phyloP scores from a whole-genome alignment of 1,284 basidiomycete genomes.

The Agroathelia rolfsii region DNA sequence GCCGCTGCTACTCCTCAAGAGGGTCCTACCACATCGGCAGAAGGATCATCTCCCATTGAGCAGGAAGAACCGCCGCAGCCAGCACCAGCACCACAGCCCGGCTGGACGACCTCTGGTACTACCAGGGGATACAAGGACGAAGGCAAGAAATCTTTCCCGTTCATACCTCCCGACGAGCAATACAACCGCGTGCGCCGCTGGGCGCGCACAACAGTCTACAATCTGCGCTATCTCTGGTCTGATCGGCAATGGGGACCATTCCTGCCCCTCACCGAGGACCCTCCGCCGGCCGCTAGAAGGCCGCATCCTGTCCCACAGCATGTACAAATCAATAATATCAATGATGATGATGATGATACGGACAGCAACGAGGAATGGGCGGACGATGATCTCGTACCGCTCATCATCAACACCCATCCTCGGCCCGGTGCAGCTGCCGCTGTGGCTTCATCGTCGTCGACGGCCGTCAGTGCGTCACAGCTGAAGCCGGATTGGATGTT shows the following conservation, averaged over 20 bases:
- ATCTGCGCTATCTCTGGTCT: constrained; percentile 32
- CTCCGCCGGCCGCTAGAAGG: too few species aligned
- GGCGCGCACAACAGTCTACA: constrained; percentile 35
- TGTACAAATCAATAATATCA: constrained; percentile 12
- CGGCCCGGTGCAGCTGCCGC: constrained; percentile 19
- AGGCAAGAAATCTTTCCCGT: too few species aligned
- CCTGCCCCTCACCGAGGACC: constrained; percentile 23
- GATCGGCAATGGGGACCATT: constrained; percentile 39
- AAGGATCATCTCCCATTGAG: too few species aligned
- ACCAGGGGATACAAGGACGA: too few species aligned
- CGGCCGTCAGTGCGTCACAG: too few species aligned
- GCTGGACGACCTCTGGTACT: too few species aligned
- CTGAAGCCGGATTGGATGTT: constrained; percentile 31
- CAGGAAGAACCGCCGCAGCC: too few species aligned
- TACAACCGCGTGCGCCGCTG: constrained; percentile 25
- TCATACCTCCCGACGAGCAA: too few species aligned
- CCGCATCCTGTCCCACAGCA: constrained; percentile 16
- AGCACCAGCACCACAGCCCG: too few species aligned
- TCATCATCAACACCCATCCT: constrained; percentile 14
- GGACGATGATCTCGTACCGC: constrained; percentile 6
- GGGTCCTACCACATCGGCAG: too few species aligned
- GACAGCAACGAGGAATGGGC: constrained; percentile 1
- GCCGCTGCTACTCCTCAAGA: too few species aligned
- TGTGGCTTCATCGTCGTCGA: too few species aligned
- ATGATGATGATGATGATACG: constrained; percentile 14